phyloP scores from a whole-genome alignment of 1,284 basidiomycete genomes.

The Lentinus polychrous region DNA sequence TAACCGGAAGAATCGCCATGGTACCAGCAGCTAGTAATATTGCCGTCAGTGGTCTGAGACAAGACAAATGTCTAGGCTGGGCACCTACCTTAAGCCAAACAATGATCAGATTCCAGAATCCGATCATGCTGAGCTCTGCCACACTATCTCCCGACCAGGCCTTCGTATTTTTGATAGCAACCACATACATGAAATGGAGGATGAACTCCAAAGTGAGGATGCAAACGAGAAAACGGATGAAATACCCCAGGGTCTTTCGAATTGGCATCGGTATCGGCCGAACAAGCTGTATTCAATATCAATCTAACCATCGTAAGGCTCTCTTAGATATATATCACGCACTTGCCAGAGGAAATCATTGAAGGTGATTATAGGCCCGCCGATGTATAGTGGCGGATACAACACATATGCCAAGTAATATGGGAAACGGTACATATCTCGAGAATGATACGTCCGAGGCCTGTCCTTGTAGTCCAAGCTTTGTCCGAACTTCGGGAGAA shows the following conservation, averaged over 20 bases:
- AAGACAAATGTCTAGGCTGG: slow-evolving; percentile 12
- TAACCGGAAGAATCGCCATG: slow-evolving; percentile 96
- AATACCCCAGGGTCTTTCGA: slow-evolving; percentile 44
- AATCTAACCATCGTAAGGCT: slow-evolving; percentile 1
- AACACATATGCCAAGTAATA: slow-evolving; percentile 74
- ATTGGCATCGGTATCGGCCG: slow-evolving; percentile 39
- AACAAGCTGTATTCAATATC: slow-evolving; percentile 36
- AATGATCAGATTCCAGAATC: slow-evolving; percentile 95
- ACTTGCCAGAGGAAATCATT: slow-evolving; percentile 95
- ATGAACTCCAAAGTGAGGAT: slow-evolving; percentile 87
- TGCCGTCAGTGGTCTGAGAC: neutral
- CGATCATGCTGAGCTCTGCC: slow-evolving; percentile 85
- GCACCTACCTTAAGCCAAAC: slow-evolving; percentile 98
- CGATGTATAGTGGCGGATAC: slow-evolving; percentile 93
- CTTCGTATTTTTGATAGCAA: slow-evolving; percentile 88
- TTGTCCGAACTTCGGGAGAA: slow-evolving; percentile 22
- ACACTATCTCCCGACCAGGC: slow-evolving; percentile 74
- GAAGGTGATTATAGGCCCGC: slow-evolving; percentile 94
- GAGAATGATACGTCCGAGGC: slow-evolving; percentile 34
- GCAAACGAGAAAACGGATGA: slow-evolving; percentile 66
- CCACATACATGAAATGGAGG: slow-evolving; percentile 93
- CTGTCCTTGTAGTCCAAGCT: slow-evolving; percentile 54
- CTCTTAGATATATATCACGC: slow-evolving; percentile 19
- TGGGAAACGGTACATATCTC: slow-evolving; percentile 44
- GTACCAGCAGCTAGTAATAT: slow-evolving; percentile 88